Percentiles rank a stretch among this genome's conserved stretches.
phyloP scores from a whole-genome alignment of 176 grass and related monocot genomes.

The Saccharum officinarum region DNA sequence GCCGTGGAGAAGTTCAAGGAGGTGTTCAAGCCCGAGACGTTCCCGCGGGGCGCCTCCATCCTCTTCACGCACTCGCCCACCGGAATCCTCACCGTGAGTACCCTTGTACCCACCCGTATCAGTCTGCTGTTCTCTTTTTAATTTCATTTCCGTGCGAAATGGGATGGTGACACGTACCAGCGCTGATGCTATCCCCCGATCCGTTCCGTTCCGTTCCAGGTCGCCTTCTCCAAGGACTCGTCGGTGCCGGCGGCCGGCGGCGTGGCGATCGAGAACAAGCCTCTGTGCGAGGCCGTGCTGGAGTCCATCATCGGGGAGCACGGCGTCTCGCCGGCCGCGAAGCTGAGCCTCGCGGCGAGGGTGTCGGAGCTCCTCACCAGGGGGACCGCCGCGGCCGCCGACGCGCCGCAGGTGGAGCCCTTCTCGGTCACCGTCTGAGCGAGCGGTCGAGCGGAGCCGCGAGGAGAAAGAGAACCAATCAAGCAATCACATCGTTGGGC shows the following conservation, averaged over 20 bases:
- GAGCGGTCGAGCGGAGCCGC: not conserved
- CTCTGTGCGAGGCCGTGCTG: constrained; percentile 62
- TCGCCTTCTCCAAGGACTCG: constrained; percentile 67
- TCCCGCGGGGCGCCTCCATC: constrained; percentile 81
- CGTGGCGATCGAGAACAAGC: constrained; percentile 56
- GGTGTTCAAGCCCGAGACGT: constrained; percentile 61
- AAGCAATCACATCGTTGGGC: not conserved
- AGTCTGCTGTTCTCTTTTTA: no score
- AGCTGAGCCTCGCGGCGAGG: constrained; percentile 70
- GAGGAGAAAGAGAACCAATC: no score
- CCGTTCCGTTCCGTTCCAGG: constrained; percentile 28
- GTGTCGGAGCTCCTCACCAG: constrained; percentile 51
- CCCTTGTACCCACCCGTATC: not conserved
- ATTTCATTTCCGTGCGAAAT: not conserved
- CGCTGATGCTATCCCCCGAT: not conserved
- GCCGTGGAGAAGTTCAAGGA: constrained; percentile 75
- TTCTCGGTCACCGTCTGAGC: constrained; percentile 3
- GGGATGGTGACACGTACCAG: not conserved
- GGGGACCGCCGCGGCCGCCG: not conserved
- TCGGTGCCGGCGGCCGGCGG: constrained; percentile 42
- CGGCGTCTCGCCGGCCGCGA: constrained; percentile 74
- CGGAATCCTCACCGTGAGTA: constrained; percentile 58
- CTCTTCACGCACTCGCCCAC: constrained; percentile 74
- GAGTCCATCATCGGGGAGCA: constrained; percentile 89
- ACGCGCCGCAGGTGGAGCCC: constrained; percentile 12